Conservation (phyloP, 345 rosid species). For the rapeseed (Brassica napus) region Da-Ae NC_063441.1:2015001-2015500, state of each 20-base stretch:
- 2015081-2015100: conserved; percentile 53
- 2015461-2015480: background rate
- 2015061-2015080: conserved; percentile 30
- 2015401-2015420: conserved; percentile 59
- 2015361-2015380: conserved; percentile 54
- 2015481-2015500: too few species aligned
- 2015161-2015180: conserved; percentile 60
- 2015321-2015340: conserved; percentile 47
- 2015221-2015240: background rate
- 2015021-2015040: background rate
- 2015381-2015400: conserved; percentile 68
- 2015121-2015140: conserved; percentile 42
- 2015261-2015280: background rate
- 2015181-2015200: conserved; percentile 56
- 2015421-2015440: conserved; percentile 54
- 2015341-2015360: conserved; percentile 56
- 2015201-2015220: conserved; percentile 53
- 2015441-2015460: conserved; percentile 52
- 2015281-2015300: conserved; percentile 56
- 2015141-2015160: conserved; percentile 55
- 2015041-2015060: background rate
- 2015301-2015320: conserved; percentile 57
- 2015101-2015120: conserved; percentile 52
- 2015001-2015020: conserved; percentile 3
- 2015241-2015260: background rate